Base-by-base conservation (phyloP, 2,329 filamentous ascomycete genomes). In the Nemania sp. region DNA sequence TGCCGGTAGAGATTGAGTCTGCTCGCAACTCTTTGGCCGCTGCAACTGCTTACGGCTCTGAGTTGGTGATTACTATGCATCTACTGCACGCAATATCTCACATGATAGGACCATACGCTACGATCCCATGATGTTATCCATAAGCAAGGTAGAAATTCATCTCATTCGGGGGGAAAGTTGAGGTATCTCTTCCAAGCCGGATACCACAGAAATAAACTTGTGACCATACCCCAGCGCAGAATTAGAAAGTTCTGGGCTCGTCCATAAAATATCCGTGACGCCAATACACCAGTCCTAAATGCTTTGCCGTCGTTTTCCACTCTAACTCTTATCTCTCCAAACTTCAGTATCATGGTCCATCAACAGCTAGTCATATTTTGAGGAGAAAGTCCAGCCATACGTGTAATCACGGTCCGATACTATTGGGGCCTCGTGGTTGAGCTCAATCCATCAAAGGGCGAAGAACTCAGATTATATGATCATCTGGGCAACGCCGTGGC, bases 401-500 rank as follows among this genome's bases (percentile, higher is more conserved):
- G 39, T 15, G 39, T 31, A 17, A 41, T 23, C 39, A 12, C 36
- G 28, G 19, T 20, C 37, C 23, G 22, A 11, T 41, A 23, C 45
- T 15, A 19, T 36, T 28, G 14, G 30, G 44, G 12, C 46, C 26
- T 52, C 40, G 40, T 15, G 23, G 19, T 34, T 15, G 26, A 11
- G 17, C 14, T 36, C 36, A 30, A 7, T 41, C 24, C 5, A 26
- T 22, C 41, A n/a, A 20, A n/a, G 45, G 5, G 26, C 19, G 45
- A 30, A 31, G 30, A 17, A 40, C 30, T 22, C 6, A n/a, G 52
- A 64, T 77, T 80, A 96, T 68, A 97, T 91, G 75, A 97, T 97
- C 93, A 97, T 97, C 79, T 97, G 92, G 59, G 91, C 94, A 64
- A 97, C 89, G 47, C 93, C 93, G 63, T 90, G 88, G 48, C 94